Evolutionary conservation across 345 rosid species (phyloP).

Genomic region (Aurinia saxatilis): DNA sequence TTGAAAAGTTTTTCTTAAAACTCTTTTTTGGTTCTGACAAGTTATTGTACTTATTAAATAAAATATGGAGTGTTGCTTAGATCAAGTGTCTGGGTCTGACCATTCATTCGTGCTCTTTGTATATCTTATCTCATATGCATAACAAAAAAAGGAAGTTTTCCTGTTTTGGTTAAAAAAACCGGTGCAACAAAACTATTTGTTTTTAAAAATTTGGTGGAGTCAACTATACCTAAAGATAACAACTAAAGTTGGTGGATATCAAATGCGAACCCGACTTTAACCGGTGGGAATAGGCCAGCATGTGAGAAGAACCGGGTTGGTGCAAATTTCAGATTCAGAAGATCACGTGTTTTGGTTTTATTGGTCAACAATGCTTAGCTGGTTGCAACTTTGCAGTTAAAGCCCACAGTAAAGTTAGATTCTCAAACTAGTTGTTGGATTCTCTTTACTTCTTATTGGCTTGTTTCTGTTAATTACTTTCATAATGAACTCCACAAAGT

Average conservation of each 20-base stretch:
- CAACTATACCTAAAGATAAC: too few species aligned
- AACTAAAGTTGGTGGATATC: background rate
- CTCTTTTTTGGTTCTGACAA: too few species aligned
- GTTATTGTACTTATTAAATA: too few species aligned
- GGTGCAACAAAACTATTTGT: too few species aligned
- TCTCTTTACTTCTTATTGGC: background rate
- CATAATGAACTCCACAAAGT: background rate
- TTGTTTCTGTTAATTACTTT: background rate
- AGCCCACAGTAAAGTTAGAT: constrained; percentile 22
- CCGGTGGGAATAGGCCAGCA: background rate
- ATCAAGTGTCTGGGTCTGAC: too few species aligned
- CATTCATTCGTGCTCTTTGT: too few species aligned
- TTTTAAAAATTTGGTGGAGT: too few species aligned
- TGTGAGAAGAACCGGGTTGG: constrained; percentile 10
- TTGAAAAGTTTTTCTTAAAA: too few species aligned
- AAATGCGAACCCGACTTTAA: constrained; percentile 1
- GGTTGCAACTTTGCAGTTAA: constrained; percentile 13
- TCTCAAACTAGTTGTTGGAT: background rate
- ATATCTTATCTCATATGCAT: too few species aligned
- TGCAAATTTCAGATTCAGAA: background rate
- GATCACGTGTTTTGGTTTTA: constrained; percentile 7
- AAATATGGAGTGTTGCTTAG: too few species aligned
- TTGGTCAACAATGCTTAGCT: constrained; percentile 14
- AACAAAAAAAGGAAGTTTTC: too few species aligned
- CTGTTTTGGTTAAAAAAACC: too few species aligned